Evolutionary conservation across 139 green algal species (phyloP).

Genomic region (Axilococcus clingmanii): DNA sequence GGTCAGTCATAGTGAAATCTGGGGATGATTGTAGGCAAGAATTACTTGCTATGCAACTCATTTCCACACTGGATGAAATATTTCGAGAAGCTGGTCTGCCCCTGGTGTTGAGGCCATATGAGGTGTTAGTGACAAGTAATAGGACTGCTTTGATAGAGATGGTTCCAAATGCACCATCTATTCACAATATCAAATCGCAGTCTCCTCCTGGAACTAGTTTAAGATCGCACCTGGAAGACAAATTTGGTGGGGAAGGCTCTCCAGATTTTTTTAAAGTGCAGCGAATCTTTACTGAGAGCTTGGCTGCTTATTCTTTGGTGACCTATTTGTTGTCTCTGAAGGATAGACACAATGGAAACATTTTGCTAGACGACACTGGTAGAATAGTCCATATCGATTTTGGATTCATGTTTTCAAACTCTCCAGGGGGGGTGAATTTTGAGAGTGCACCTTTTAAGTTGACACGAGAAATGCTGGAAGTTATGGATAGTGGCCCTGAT

Average conservation of each 20-base stretch:
- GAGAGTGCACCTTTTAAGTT: slow-evolving; percentile 77
- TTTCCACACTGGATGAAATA: slow-evolving; percentile 72
- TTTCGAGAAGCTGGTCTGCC: slow-evolving; percentile 79
- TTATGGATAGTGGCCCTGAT: slow-evolving; percentile 88
- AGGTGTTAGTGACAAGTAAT: slow-evolving; percentile 86
- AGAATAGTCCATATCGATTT: slow-evolving; percentile 99
- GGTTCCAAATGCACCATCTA: slow-evolving; percentile 81
- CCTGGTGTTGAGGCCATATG: slow-evolving; percentile 79
- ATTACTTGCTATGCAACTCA: slow-evolving; percentile 89
- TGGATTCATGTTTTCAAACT: slow-evolving; percentile 92
- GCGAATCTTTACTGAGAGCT: slow-evolving; percentile 83
- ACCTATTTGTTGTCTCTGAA: slow-evolving; percentile 77
- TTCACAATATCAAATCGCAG: slow-evolving; percentile 84
- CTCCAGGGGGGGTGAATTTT: slow-evolving; percentile 33
- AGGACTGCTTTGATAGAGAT: slow-evolving; percentile 94
- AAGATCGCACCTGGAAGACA: slow-evolving; percentile 71
- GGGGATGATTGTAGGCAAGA: slow-evolving; percentile 98
- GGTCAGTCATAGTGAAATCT: slow-evolving; percentile 94
- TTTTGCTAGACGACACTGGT: slow-evolving; percentile 68
- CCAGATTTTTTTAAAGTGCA: slow-evolving; percentile 57
- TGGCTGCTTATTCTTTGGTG: slow-evolving; percentile 76
- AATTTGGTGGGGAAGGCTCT: slow-evolving; percentile 41
- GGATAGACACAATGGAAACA: slow-evolving; percentile 81
- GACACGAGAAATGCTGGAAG: slow-evolving; percentile 92
- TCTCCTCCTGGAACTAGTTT: slow-evolving; percentile 41